Evolutionary conservation across 2,329 filamentous ascomycete species (phyloP).

Genomic region (Pseudogymnoascus sp.): DNA sequence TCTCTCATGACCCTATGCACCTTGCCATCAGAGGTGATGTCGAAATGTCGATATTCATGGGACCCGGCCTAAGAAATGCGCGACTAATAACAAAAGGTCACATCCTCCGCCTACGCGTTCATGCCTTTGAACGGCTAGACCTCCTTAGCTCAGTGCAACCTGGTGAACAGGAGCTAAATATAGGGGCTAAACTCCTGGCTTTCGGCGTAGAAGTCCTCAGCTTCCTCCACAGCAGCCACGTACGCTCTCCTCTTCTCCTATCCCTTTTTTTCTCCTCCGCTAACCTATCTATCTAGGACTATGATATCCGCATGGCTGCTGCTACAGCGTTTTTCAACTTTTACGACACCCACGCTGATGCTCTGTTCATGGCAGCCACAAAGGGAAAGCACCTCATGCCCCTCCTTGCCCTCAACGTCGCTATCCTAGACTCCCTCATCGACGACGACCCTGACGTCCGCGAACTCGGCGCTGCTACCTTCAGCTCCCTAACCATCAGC

Average conservation of each 20-base stretch:
- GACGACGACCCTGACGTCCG: slow-evolving; percentile 92
- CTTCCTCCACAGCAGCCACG: background rate
- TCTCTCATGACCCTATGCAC: background rate
- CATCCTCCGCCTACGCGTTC: background rate
- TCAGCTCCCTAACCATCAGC: background rate
- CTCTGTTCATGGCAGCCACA: slow-evolving; percentile 17
- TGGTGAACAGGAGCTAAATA: background rate
- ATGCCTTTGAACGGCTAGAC: background rate
- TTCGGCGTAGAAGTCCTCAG: background rate
- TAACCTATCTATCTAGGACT: slow-evolving; percentile 40
- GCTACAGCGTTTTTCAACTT: slow-evolving; percentile 46
- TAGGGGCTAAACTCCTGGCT: background rate
- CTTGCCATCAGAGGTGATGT: background rate
- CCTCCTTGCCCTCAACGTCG: slow-evolving; percentile 49
- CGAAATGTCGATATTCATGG: background rate
- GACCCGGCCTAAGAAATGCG: slow-evolving; percentile 1
- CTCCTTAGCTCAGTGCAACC: background rate
- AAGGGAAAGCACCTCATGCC: slow-evolving; percentile 21
- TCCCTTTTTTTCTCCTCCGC: background rate
- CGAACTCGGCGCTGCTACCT: slow-evolving; percentile 44
- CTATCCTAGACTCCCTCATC: slow-evolving; percentile 67
- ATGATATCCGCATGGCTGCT: slow-evolving; percentile 56
- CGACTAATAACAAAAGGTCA: background rate
- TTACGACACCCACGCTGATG: slow-evolving; percentile 28
- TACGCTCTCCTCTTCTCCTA: background rate